phyloP scores from a whole-genome alignment of 2,329 filamentous ascomycete genomes.

The Colletotrichum spinosum region DNA sequence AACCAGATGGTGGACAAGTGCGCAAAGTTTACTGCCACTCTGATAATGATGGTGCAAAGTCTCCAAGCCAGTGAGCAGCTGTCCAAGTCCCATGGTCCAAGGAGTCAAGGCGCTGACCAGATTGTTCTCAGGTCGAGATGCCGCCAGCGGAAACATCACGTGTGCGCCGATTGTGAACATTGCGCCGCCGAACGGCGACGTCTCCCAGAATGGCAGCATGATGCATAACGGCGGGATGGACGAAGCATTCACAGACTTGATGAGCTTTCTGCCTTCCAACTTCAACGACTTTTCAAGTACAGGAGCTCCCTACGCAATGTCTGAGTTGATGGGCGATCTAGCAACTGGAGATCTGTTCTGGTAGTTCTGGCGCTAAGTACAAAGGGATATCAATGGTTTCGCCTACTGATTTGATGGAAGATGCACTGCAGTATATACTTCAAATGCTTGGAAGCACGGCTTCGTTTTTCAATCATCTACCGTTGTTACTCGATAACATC shows the following conservation, averaged over 20 bases:
- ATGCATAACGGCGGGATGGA: background rate
- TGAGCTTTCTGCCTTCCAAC: conserved; percentile 19
- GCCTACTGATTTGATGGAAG: too few species aligned
- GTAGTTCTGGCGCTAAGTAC: background rate
- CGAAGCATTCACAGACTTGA: conserved; percentile 10
- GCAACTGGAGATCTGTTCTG: conserved; percentile 29
- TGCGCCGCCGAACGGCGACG: background rate
- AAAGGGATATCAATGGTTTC: too few species aligned
- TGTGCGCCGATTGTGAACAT: background rate
- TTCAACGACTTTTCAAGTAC: conserved; percentile 14
- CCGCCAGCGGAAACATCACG: too few species aligned
- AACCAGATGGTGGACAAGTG: conserved; percentile 34
- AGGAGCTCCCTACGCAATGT: conserved; percentile 9
- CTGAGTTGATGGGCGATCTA: conserved; percentile 30
- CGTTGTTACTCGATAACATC: too few species aligned
- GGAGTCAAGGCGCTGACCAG: too few species aligned
- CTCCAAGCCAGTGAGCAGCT: conserved; percentile 13
- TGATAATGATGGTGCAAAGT: conserved; percentile 22
- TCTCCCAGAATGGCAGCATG: too few species aligned
- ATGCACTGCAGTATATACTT: too few species aligned
- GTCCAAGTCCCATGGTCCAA: too few species aligned
- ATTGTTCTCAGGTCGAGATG: too few species aligned
- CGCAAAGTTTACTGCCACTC: conserved; percentile 28
- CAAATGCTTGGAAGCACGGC: too few species aligned
- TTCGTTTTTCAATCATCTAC: too few species aligned